Base-by-base conservation (phyloP, 495 filamentous ascomycete genomes). In the Aspergillus cristatus region DNA sequence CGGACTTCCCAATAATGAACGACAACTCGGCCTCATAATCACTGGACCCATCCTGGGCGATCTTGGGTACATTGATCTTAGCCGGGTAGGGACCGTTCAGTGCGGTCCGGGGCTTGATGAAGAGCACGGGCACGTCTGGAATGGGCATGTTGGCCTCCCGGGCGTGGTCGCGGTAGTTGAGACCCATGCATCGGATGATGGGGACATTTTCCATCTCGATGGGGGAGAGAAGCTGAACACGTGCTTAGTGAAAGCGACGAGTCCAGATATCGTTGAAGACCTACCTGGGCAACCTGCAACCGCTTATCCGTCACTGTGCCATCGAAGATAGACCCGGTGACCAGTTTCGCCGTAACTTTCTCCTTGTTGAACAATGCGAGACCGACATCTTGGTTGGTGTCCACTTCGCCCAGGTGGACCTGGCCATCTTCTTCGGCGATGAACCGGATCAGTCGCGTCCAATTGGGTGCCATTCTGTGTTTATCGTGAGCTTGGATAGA, bases 21-120 rank as follows among this genome's bases (percentile, higher is more conserved):
- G 45, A 57, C 2, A 71, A 50, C 41, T 71, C 68, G 4, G 57
- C 66, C 42, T 71, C 66, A 34, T 69, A 70, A 49, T 75, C 72
- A 32, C 59, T 67, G 26, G 58, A 60, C n/a, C 43, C 57, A 38
- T 66, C 63, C 35, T 71, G 67, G 0, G 64, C 65, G 35, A 49
- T 44, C 30, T 55, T 62, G 4, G 65, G 70, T 8, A 74, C 54
- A 25, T 52, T 58, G 38, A 70, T 62, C 4, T 51, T 38, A 6
- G 57, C 58, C 1, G 67, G 66, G 26, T 60, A 64, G 0, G 65
- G 67, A 7, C 57, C 67, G 6, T 45, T 51, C 1, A 76, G 48
- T 1, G 65, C 58, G 3, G 59, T 58, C 3, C 62, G 53, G 0
- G 68, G 71, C 44, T 74, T 74, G 18, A 53, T 58, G 54, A 72